Evolutionary conservation across 306 rosid species (phyloP), one percentile per base, ranked within the genome.

Genomic region (Neltuma alba): DNA sequence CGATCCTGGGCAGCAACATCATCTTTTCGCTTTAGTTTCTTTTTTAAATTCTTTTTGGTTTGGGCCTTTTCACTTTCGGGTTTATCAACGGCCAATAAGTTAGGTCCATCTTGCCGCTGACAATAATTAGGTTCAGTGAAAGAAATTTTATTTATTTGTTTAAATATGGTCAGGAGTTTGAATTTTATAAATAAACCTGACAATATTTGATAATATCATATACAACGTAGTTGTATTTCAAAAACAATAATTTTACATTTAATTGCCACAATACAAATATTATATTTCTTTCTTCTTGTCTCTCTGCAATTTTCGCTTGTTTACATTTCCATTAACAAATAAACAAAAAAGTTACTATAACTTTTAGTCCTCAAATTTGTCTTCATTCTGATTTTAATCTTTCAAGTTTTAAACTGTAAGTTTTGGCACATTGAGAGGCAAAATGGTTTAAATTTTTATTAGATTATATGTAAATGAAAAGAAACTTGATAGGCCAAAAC

Each of bases 1-100:
- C 86, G 79, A 77, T 83, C 86, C 79, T 83, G 82, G 86, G 86
- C 86, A 83, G 82, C 71, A 82, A 82, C 86, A 81, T 16, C 18
- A 6, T 11, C 2, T n/a, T n/a, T n/a, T n/a, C n/a, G n/a, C 9
- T 15, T 1, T 0, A n/a, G 1, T 2, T 7, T 31, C 14, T 0
- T 7, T 18, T 33, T 7, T 30, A 0, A n/a, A n/a, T 21, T 3
- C 6, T 2, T 50, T 50, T 20, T 50, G 58, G 27, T 50, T 20
- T 18, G 55, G 55, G 9, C 9, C 57, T 50, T 18, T 50, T 42
- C 18, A 12, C 11, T 48, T 16, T 48, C 3, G 2, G 57, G 9
- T 16, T 20, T 23, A 48, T 18, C 21, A 48, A 20, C 57, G 0
- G 1, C 55, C 23, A 18, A 10, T 37, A 37, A 5, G 8, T 8